Base-by-base conservation (phyloP, 352 stramenopile species). In the Peronosclerospora sorghi region DNA sequence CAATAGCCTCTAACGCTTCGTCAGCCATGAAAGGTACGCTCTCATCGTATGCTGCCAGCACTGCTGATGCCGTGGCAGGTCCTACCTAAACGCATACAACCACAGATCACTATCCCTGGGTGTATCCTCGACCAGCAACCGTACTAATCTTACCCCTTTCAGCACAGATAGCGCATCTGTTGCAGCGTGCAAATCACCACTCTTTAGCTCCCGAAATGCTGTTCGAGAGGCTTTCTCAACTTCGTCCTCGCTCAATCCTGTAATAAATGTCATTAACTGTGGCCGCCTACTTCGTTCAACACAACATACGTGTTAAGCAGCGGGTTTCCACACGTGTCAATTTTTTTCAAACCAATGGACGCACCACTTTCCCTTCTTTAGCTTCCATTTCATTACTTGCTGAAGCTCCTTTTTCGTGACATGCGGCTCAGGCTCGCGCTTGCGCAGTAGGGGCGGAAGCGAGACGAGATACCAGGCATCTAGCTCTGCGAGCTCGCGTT, bases 301-400 rank as follows among this genome's bases (percentile, higher is more conserved):
- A 27, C 27, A 41, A 23, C 21, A n/a, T n/a, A n/a, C n/a, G n/a
- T n/a, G 37, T 55, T 39, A 55, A 55, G 46, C 13, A 17, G 30
- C 18, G 47, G 18, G 12, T 35, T 18, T 6, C 8, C 41, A 10
- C 8, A 19, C n/a, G 12, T 17, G 5, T 10, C 17, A 35, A 2
- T 8, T 27, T n/a, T n/a, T n/a, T 17, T 28, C 13, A 10, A n/a
- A 28, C 2, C 21, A 8, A 2, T 3, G 9, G 2, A 58, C 54
- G 17, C 36, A 86, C 77, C 74, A 90, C 59, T 90, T 90, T 30
- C 74, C 77, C 42, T 87, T 90, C 51, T 74, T 85, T 30, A 90
- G 70, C 50, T 87, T 90, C 77, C 77, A 90, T 44, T 86, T 49
- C 74, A 90, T 83, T 32, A 90, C 60, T 32, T 65, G 54, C 19